Base-by-base conservation (phyloP, 2,329 filamentous ascomycete species). In the Diaporthe velutina region DNA sequence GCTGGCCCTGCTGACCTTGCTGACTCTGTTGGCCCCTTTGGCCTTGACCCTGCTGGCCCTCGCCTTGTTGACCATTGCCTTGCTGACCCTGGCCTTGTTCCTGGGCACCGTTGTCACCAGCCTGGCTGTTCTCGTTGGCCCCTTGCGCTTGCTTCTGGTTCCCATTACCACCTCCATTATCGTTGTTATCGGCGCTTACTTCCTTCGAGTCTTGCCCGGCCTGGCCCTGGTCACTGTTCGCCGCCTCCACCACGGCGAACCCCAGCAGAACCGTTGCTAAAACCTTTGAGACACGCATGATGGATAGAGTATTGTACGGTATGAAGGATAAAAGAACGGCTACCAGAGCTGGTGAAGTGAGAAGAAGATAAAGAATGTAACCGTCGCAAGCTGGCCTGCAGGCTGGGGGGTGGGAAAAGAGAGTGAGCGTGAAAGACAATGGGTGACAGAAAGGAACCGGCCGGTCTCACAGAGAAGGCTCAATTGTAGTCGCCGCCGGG, bases 211-310 rank as follows among this genome's bases (percentile, higher is more conserved):
- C 30, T 52, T 52, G 64, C 3, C 45, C 64, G 33, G 25, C 52
- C 54, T 58, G 67, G 13, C 60, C 45, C 73, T 70, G 52, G 52
- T 68, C 38, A 38, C 45, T 74, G 38, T 78, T 78, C 25, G 73
- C 73, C 68, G 75, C 78, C 48, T 79, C 77, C 70, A 75, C 78
- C 60, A 77, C 77, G 17, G 74, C 73, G 35, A 77, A 68, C 30
- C 78, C 80, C 66, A 80, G 75, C 52, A 81, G 76, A 55, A 77
- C 42, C 15, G 78, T 73, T 42, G 79, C 60, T 25, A 80, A 74
- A 57, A 77, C 73, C 1, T 77, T 77, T 22, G 78, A 77, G 66
- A 81, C 48, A 73, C 77, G 73, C 80, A 81, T 81, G 55, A 57
- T 76, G 67, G 66, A 42, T 12, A 40, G 33, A 50, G 15, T 42